Percentiles rank a stretch among this genome's conserved stretches.
Conservation (phyloP, 257 asterid genomes). For the Gardenia jasminoides region DNA sequence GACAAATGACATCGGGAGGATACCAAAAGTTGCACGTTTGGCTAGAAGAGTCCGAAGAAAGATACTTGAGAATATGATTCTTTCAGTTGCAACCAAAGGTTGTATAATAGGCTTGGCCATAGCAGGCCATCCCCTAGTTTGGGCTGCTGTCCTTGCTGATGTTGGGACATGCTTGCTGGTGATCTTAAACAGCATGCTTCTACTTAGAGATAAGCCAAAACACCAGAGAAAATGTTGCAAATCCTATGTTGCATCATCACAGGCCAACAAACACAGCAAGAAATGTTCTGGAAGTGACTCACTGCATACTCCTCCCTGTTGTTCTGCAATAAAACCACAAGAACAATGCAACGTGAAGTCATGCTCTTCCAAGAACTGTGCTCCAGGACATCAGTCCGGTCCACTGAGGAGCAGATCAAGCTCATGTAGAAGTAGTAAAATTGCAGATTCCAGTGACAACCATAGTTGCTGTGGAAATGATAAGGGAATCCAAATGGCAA, state of each 20-base stretch:
- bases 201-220: slow-evolving; percentile 33
- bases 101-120: slow-evolving; percentile 67
- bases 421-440: slow-evolving; percentile 17
- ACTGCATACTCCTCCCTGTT: background rate
- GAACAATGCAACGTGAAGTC: slow-evolving; percentile 13
- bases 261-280: slow-evolving; percentile 12
- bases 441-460: slow-evolving; percentile 16
- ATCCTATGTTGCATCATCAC: slow-evolving; percentile 12
- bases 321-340: slow-evolving; percentile 18
- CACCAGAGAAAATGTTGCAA: slow-evolving; percentile 15
- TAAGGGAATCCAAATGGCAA: slow-evolving; percentile 8
- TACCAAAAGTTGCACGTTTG: slow-evolving; percentile 51
- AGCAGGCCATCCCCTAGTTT: slow-evolving; percentile 81
- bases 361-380: slow-evolving; percentile 24
- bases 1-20: slow-evolving; percentile 72
- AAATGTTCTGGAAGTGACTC: background rate
- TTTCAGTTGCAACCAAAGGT: slow-evolving; percentile 52
- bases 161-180: slow-evolving; percentile 83
- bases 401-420: background rate
- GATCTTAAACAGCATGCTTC: slow-evolving; percentile 75
- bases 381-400: slow-evolving; percentile 4
- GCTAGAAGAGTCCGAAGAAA: slow-evolving; percentile 55
- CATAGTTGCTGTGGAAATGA: slow-evolving; percentile 11
- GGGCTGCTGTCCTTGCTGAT: slow-evolving; percentile 84
- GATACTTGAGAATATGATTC: slow-evolving; percentile 57